Evolutionary conservation across 2,329 filamentous ascomycete species (phyloP).

Genomic region (Calonectria pauciramosa): DNA sequence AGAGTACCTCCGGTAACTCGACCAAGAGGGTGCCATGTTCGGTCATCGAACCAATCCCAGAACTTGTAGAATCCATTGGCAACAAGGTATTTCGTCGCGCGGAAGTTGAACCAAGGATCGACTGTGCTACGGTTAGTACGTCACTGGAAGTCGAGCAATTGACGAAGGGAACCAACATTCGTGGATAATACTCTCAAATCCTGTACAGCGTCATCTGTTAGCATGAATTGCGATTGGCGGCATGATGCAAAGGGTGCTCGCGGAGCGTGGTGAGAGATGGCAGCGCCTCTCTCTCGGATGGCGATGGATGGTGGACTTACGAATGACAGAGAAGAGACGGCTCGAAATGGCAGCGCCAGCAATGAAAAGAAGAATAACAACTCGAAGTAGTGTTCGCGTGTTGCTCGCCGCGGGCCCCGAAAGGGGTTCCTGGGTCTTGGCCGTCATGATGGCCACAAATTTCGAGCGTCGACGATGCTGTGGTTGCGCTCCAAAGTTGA

Average conservation of each 20-base stretch:
- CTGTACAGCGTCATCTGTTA: slow-evolving; percentile 61
- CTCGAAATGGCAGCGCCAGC: slow-evolving; percentile 92
- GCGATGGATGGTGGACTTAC: slow-evolving; percentile 67
- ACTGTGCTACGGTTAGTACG: slow-evolving; percentile 68
- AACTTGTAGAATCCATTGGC: slow-evolving; percentile 98
- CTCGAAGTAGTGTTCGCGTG: slow-evolving; percentile 86
- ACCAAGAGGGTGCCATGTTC: slow-evolving; percentile 99
- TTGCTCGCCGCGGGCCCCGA: slow-evolving; percentile 85
- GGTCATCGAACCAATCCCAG: slow-evolving; percentile 99
- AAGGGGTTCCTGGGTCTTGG: slow-evolving; percentile 66
- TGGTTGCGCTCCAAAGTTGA: slow-evolving; percentile 46
- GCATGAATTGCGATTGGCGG: slow-evolving; percentile 34
- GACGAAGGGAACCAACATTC: slow-evolving; percentile 80
- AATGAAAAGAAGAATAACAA: slow-evolving; percentile 92
- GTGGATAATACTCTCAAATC: slow-evolving; percentile 99
- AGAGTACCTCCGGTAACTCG: slow-evolving; percentile 99
- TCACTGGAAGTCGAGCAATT: slow-evolving; percentile 21
- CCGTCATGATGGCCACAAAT: slow-evolving; percentile 60
- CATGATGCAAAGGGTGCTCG: neutral
- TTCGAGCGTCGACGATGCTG: slow-evolving; percentile 44
- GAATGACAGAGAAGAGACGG: slow-evolving; percentile 97
- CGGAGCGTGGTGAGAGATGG: neutral
- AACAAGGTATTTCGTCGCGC: slow-evolving; percentile 97
- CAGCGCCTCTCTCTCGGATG: neutral
- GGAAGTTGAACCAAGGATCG: slow-evolving; percentile 99